Evolutionary conservation across 1,284 basidiomycete species (phyloP), one percentile per base, ranked within the genome.

Genomic region (Papiliotrema laurentii): DNA sequence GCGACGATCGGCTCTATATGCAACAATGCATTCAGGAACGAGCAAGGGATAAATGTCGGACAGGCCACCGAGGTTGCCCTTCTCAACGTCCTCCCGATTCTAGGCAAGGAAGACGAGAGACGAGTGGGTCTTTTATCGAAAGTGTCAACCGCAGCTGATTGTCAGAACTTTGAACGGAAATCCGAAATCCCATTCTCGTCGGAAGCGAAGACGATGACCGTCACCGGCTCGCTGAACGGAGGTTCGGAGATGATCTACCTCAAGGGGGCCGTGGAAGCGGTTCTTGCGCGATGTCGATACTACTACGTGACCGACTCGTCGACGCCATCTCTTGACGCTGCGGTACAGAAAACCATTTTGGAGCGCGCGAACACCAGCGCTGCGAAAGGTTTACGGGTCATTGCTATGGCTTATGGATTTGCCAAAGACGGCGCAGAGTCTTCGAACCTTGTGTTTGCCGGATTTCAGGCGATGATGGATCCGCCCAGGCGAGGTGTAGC

Each of bases 1-100:
- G 42, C 83, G 71, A 44, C 73, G 75, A 67, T 77, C 24, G 79
- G 78, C 6, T 77, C 73, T 47, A 57, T 81, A 10, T 81, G 79
- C 68, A 80, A 80, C 65, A 78, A 79, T 53, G 74, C 78, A 3
- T 79, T 81, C 54, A 75, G 80, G 52, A 85, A 86, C 60, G 84
- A 86, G 51, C 81, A 86, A 41, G 87, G 87, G 1, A 74, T 79
- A 9, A 86, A 82, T 58, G 83, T 91, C 5, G 94, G 93, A 0
- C 91, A 94, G 67, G 83, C 89, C 2, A 97, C 93, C 1, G 93
- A 98, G 63, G 91, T 97, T 2, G 94, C 94, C 1, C 73, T 97
- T 50, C 75, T 96, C 39, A 89, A 92, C 60, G 82, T 90, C 3
- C 76, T 96, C n/a, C 77, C 81, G 0, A 65, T 80, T 0, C 86